These are phyloP conservation scores for Gracilaria vermiculophylla DNA, from an alignment of 23 red algal genomes.

Conservation along the genomic window DNA sequence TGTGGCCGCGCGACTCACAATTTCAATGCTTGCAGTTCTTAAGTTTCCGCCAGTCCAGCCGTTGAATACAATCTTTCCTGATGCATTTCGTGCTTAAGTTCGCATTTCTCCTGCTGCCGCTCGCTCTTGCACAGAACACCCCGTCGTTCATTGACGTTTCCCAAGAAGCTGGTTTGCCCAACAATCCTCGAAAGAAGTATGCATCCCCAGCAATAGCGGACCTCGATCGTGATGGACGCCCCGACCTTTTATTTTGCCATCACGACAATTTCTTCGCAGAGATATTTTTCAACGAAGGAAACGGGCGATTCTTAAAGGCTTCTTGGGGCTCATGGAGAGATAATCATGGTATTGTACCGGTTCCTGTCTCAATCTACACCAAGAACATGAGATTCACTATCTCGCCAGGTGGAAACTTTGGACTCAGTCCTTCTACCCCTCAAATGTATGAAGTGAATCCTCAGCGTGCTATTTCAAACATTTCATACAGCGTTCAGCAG, in stretches of 20 bases:
- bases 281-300: slow-evolving; percentile 20
- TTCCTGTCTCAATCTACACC: not conserved
- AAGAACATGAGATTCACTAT: not conserved
- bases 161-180: not conserved
- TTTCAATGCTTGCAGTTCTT: too few relatives aligned
- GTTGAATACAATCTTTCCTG: too few relatives aligned
- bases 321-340: not conserved
- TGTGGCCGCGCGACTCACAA: too few relatives aligned
- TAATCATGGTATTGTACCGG: slow-evolving; percentile 30
- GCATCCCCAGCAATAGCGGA: slow-evolving; percentile 38
- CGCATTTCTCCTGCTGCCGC: not conserved
- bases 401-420: slow-evolving; percentile 28
- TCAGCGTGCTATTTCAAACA: not conserved
- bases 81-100: too few relatives aligned
- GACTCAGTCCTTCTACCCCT: not conserved
- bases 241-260: slow-evolving; percentile 35
- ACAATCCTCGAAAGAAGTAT: slow-evolving; percentile 40
- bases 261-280: slow-evolving; percentile 8
- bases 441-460: slow-evolving; percentile 21
- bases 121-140: not conserved
- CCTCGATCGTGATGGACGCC: slow-evolving; percentile 41
- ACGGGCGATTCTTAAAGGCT: not conserved
- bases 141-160: not conserved
- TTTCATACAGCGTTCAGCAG: not conserved
- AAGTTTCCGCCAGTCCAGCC: too few relatives aligned